Base-by-base conservation (phyloP, 2,329 filamentous ascomycete species). In the Fusarium tanahbumbuense region DNA sequence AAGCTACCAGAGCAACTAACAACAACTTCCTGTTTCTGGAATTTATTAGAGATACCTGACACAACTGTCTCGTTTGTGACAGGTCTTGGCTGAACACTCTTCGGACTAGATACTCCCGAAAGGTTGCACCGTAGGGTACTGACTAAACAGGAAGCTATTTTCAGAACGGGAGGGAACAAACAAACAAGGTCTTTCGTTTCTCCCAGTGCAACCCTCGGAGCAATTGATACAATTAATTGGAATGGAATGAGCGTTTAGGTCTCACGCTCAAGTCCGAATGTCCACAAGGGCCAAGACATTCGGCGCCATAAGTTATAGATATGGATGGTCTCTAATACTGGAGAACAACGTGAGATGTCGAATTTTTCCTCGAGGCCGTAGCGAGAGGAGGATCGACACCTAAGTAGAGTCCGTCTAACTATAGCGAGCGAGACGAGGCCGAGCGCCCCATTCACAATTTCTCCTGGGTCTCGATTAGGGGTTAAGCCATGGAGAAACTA, bases 321-420 rank as follows among this genome's bases (percentile, higher is more conserved):
- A n/a, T 23, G 30, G 53, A 37, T 49, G 6, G 48, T 42, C 42
- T 44, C 41, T 25, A n/a, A 49, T 49, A 41, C 30, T 52, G 53
- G 18, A 40, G 6, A 37, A 34, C 67, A 64, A 52, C 22, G 27
- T 46, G 52, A 56, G 47, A 18, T 46, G 42, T 67, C 56, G 62
- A 59, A 45, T 46, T 67, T 68, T 55, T 41, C 23, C 23, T 41
- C 34, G 52, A 50, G 40, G 53, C 55, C 46, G 48, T 69, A 55
- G 60, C 68, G 68, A 71, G 56, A 72, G 68, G 49, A 72, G 68
- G 68, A 71, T 71, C 68, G 68, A 62, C 68, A 69, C 32, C 22
- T n/a, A 49, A 20, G 49, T 22, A 15, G 11, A 37, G 10, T 37
- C n/a, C n/a, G 34, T 53, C 40, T 53, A 41, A 56, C 46, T 54